Evolutionary conservation across 257 asterid genomes (phyloP).

Genomic region (Nicotiana paniculata): DNA sequence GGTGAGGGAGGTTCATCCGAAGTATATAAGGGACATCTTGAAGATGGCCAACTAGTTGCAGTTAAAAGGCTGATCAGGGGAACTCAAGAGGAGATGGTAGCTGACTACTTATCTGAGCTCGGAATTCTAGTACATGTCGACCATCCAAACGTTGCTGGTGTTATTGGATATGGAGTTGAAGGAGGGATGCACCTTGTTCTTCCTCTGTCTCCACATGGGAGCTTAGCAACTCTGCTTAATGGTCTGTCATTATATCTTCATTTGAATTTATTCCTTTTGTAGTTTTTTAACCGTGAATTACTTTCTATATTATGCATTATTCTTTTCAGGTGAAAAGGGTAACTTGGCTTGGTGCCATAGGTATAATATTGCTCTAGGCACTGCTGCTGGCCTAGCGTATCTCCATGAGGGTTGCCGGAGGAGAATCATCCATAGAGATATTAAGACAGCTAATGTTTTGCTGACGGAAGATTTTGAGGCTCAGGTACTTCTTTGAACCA

Average conservation of each 20-base stretch:
- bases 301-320: background rate
- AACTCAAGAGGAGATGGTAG: constrained; percentile 80
- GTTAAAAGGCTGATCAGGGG: constrained; percentile 82
- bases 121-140: constrained; percentile 91
- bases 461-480: constrained; percentile 82
- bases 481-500: constrained; percentile 38
- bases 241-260: constrained; percentile 30
- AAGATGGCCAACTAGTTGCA: constrained; percentile 75
- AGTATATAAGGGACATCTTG: constrained; percentile 80
- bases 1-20: constrained; percentile 97
- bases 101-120: constrained; percentile 84
- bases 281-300: background rate
- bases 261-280: background rate
- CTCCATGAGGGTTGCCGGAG: constrained; percentile 96
- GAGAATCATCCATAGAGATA: constrained; percentile 88
- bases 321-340: constrained; percentile 37
- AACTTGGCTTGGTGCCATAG: constrained; percentile 53
- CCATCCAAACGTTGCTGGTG: constrained; percentile 82
- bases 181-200: constrained; percentile 99
- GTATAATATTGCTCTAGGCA: constrained; percentile 64
- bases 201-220: constrained; percentile 90
- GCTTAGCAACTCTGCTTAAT: constrained; percentile 66
- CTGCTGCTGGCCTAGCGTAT: constrained; percentile 73
- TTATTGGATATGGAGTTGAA: constrained; percentile 94
- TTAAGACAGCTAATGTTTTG: constrained; percentile 87